phyloP scores from a whole-genome alignment of 306 rosid genomes.

The Prunus davidiana region DNA sequence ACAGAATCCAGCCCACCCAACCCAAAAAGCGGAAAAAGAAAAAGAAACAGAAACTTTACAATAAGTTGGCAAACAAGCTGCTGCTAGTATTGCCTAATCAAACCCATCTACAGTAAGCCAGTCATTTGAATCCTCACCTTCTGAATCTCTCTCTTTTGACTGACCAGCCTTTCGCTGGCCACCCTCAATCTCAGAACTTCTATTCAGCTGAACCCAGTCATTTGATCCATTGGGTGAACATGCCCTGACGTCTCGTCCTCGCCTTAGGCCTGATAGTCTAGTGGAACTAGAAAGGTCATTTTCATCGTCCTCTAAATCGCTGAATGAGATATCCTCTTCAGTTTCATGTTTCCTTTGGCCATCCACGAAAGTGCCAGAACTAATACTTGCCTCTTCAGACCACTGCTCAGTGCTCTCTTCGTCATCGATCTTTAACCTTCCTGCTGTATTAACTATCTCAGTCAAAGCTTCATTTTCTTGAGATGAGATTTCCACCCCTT shows the following conservation, averaged over 20 bases:
- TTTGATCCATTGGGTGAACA: slow-evolving; percentile 60
- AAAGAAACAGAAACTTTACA: slow-evolving; percentile 39
- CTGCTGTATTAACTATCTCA: slow-evolving; percentile 30
- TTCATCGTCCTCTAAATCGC: slow-evolving; percentile 70
- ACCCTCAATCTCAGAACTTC: slow-evolving; percentile 31
- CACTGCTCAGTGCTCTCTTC: slow-evolving; percentile 37
- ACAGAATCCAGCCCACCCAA: slow-evolving; percentile 23
- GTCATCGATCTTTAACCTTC: slow-evolving; percentile 46
- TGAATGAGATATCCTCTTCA: slow-evolving; percentile 71
- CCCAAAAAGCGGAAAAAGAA: slow-evolving; percentile 3
- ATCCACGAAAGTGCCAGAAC: slow-evolving; percentile 35
- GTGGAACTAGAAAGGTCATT: slow-evolving; percentile 55
- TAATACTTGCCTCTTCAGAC: slow-evolving; percentile 43
- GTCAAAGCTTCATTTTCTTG: slow-evolving; percentile 27
- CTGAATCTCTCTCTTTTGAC: slow-evolving; percentile 63
- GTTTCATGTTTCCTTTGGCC: slow-evolving; percentile 39
- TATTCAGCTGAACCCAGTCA: slow-evolving; percentile 80
- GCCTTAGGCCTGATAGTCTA: slow-evolving; percentile 37
- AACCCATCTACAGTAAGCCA: slow-evolving; percentile 77
- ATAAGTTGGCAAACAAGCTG: slow-evolving; percentile 18
- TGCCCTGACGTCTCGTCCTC: slow-evolving; percentile 29
- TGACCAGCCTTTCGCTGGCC: slow-evolving; percentile 26
- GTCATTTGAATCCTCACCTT: slow-evolving; percentile 77
- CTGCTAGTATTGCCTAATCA: slow-evolving; percentile 34
- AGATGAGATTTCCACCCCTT: slow-evolving; percentile 25